Evolutionary conservation across 1,284 basidiomycete genomes (phyloP), one percentile per base, ranked within the genome.

Genomic region (Apiotrichum brassicae): DNA sequence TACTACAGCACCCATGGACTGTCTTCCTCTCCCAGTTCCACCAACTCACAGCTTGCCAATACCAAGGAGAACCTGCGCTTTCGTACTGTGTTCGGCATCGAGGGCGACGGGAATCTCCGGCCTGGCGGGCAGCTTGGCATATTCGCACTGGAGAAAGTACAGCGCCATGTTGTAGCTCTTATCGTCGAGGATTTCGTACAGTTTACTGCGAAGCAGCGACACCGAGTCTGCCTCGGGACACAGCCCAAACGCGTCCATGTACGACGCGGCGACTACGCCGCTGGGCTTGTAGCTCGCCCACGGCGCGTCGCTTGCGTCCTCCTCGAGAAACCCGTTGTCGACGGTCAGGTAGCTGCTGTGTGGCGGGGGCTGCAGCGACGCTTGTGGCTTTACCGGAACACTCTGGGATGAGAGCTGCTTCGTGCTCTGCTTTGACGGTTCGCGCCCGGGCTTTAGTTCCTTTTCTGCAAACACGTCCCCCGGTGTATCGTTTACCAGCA

Each of bases 171-270:
- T 20, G 18, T 41, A 41, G 6, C 3, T 41, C 26, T 28, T 28
- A 26, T 41, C 39, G 39, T 41, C 39, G 39, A 41, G 39, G 26
- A 41, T 41, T 16, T 41, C 39, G 39, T 41, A 30, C 39, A 41
- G 28, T 14, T 41, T 41, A 11, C 14, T 16, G 16, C 39, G 39
- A 16, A 41, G 39, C 14, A 41, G 25, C 18, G 39, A 41, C 11
- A 41, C 20, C 25, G 25, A 19, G 39, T 41, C 39, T 3, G 22
- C 22, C n/a, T n/a, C n/a, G n/a, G n/a, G n/a, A n/a, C n/a, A n/a
- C n/a, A n/a, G n/a, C n/a, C n/a, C n/a, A n/a, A n/a, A n/a, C 25
- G 19, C 39, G 18, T 16, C n/a, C 12, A 16, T 16, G 16, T 14
- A 13, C 12, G 12, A 7, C 33, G 13, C 33, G 13, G 12, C 33